phyloP scores from a whole-genome alignment of 441 rosid species.

The Flueggea neowawraea region DNA sequence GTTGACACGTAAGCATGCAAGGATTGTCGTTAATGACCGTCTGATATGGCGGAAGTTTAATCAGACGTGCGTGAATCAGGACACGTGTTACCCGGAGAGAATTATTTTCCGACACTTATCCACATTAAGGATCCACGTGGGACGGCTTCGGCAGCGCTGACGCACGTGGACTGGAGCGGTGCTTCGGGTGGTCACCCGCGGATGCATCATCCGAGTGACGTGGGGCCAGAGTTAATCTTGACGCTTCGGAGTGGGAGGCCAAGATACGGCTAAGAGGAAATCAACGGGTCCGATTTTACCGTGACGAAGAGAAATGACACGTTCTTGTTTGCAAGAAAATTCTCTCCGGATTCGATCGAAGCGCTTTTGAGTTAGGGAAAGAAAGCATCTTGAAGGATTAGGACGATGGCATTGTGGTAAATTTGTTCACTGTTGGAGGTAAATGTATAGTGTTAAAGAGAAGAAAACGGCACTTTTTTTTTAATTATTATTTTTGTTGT shows the following conservation, averaged over 20 bases:
- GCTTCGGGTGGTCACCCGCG: conserved; percentile 66
- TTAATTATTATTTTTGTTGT: not conserved
- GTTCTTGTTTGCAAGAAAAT: conserved; percentile 67
- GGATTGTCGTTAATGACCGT: conserved; percentile 47
- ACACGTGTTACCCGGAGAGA: conserved; percentile 65
- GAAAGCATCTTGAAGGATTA: conserved; percentile 54
- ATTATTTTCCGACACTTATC: conserved; percentile 78
- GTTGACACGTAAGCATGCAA: conserved; percentile 63
- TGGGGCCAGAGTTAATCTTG: conserved; percentile 42
- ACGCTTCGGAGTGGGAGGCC: conserved; percentile 36
- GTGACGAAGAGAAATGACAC: conserved; percentile 26
- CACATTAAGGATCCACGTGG: conserved; percentile 58
- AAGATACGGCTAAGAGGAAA: conserved; percentile 48
- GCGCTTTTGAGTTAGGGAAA: conserved; percentile 41
- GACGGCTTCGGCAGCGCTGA: conserved; percentile 50
- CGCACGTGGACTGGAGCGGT: conserved; percentile 71
- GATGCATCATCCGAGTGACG: conserved; percentile 40
- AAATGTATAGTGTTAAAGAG: not conserved
- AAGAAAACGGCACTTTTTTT: not conserved
- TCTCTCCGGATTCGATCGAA: conserved; percentile 33
- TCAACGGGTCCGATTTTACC: conserved; percentile 43
- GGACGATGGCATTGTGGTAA: not conserved
- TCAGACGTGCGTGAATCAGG: conserved; percentile 38
- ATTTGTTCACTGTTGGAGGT: too few species aligned
- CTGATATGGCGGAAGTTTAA: conserved; percentile 59